A percentile compares a stretch with the other conserved stretches of the same genome.
These are phyloP conservation scores for Oxyria digyna DNA, from an alignment of 148 eudicot species.

Conservation along the genomic window DNA sequence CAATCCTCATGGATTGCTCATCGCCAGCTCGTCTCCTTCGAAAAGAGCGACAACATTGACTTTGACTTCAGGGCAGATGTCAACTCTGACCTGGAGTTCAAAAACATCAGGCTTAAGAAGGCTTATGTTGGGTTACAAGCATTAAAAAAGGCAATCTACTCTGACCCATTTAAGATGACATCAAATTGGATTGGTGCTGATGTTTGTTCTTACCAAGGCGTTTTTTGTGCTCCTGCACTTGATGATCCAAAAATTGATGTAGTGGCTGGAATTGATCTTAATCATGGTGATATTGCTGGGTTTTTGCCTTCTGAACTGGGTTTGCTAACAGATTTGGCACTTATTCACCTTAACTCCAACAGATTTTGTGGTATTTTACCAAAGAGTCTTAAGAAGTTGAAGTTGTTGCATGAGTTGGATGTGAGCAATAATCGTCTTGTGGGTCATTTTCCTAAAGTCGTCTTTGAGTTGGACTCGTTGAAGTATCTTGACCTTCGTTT, in stretches of 20 bases:
- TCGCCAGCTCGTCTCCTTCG: background rate
- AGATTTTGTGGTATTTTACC: slow-evolving; percentile 13
- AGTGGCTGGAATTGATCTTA: slow-evolving; percentile 16
- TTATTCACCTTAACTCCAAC: slow-evolving; percentile 16
- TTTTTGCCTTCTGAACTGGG: slow-evolving; percentile 2
- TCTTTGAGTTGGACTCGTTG: background rate
- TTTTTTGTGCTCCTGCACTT: slow-evolving; percentile 9
- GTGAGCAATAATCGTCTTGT: slow-evolving; percentile 12
- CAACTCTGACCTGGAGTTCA: background rate
- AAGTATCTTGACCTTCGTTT: slow-evolving; percentile 13
- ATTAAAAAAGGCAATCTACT: slow-evolving; percentile 13
- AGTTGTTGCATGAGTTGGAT: slow-evolving; percentile 11
- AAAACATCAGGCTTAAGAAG: background rate
- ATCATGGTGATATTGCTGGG: slow-evolving; percentile 15
- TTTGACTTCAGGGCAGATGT: background rate
- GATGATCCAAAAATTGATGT: background rate
- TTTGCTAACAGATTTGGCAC: slow-evolving; percentile 2
- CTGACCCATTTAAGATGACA: slow-evolving; percentile 11
- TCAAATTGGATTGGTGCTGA: slow-evolving; percentile 10
- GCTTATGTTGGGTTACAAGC: slow-evolving; percentile 15
- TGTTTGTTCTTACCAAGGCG: slow-evolving; percentile 15
- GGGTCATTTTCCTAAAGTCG: slow-evolving; percentile 5
- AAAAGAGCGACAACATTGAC: background rate
- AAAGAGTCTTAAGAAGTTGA: background rate
- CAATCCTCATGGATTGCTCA: slow-evolving; percentile 3